Evolutionary conservation across 2,329 filamentous ascomycete species (phyloP).

Genomic region (Paecilomyces sp.): DNA sequence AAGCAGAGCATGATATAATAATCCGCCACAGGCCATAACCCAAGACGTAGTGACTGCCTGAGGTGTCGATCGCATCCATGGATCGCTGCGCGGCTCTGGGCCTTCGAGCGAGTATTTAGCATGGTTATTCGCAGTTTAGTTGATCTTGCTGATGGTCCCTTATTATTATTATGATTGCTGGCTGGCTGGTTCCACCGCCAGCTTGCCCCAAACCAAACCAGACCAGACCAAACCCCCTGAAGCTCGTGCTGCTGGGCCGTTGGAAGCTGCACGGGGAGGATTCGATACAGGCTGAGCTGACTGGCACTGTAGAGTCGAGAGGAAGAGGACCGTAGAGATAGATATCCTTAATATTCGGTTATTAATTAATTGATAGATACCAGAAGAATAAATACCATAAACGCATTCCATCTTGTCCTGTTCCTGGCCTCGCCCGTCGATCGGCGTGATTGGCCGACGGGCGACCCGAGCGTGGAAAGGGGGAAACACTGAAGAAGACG

Average conservation of each 20-base stretch:
- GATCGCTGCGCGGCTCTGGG: neutral
- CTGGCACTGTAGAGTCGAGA: too few relatives aligned
- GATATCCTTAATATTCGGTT: too few relatives aligned
- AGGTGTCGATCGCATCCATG: neutral
- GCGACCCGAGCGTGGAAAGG: conserved; percentile 11
- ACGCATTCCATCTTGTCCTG: neutral
- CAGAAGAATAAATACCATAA: too few relatives aligned
- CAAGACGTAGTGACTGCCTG: neutral
- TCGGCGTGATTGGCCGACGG: conserved; percentile 16
- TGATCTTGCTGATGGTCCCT: neutral
- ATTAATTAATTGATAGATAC: too few relatives aligned
- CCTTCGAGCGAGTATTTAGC: neutral
- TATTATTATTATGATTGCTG: neutral
- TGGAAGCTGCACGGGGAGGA: neutral
- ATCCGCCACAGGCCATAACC: too few relatives aligned
- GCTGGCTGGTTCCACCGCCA: neutral
- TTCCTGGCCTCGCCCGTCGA: neutral
- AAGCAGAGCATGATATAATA: too few relatives aligned
- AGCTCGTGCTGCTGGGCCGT: neutral
- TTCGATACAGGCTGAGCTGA: too few relatives aligned
- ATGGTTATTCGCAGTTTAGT: neutral
- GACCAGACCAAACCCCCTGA: neutral
- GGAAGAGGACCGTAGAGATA: too few relatives aligned
- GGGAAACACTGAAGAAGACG: conserved; percentile 17
- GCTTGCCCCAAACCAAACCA: neutral